Evolutionary conservation across 495 filamentous ascomycete genomes (phyloP), one percentile per base, ranked within the genome.

Genomic region (Xylaria scruposa): DNA sequence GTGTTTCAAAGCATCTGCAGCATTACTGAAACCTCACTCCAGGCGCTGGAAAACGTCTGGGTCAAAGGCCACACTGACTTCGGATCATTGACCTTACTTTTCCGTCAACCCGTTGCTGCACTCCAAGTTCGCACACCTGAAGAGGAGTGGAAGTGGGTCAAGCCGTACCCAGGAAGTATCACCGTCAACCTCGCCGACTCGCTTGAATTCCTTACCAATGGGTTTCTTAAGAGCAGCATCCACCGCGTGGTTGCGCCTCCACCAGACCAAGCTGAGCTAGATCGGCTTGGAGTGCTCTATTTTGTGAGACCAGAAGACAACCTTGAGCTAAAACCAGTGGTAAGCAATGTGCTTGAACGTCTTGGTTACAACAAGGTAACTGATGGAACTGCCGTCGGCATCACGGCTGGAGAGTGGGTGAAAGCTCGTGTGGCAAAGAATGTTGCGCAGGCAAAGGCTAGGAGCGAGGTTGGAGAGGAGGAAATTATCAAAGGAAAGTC

Each of bases 11-110:
- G 13, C 2, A 17, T 42, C 33, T 10, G 5, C 19, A 1, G 10
- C n/a, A 17, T 26, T n/a, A 17, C 68, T 70, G 40, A 70, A 46
- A 29, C 1, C 9, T 13, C 13, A 36, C 31, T 17, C 31, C 24
- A 59, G 31, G 72, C 68, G 12, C 62, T 78, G 21, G 75, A 78
- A 0, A 80, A 77, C 38, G 69, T 81, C 4, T 80, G 78, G 78
- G 77, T 78, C 0, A 80, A 80, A n/a, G 87, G 85, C 0, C 88
- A 90, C 72, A 88, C 86, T 0, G 88, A 90, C 67, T 87, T 88
- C 65, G 88, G 87, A 1, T 85, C 79, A 38, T 67, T 90, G n/a
- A 90, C 87, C 0, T 70, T 90, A 12, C 77, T 89, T 0, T 90
- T 88, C 78, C 80, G 84, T 0, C 85, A 88, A 68, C 85, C 85